Evolutionary conservation across 2,329 filamentous ascomycete species (phyloP), one percentile per base, ranked within the genome.

Genomic region (Trichoderma sp.): DNA sequence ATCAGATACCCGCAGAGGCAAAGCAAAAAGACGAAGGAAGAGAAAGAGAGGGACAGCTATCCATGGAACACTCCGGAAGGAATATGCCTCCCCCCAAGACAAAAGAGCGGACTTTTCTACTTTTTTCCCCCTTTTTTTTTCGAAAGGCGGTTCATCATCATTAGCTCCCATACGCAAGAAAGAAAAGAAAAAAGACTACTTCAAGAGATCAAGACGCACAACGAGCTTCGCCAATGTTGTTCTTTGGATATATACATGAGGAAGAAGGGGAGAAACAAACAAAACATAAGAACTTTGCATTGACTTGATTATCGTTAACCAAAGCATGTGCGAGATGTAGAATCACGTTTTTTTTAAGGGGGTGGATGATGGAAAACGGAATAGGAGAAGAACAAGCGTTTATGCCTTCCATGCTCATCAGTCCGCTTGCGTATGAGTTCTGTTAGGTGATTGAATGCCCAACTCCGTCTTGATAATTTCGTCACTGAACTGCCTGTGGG

Each of bases 1-100:
- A 64, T 64, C 52, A 64, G 62, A 65, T 65, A 65, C 64, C 64
- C 64, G 64, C 64, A 65, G 64, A 61, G 64, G 64, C 64, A 62
- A 65, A 55, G 48, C 55, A 39, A 60, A 59, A 60, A 47, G 63
- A 59, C 45, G 28, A 52, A 45, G 45, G 39, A 60, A 65, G 55
- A 51, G 24, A 60, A 14, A 14, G 21, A 30, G n/a, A 28, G 63
- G 15, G 12, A 24, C 55, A 63, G 19, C 28, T 41, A 39, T 39
- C 34, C 28, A 34, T n/a, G 26, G 26, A 28, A 54, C 47, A 19
- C 48, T 39, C 41, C 47, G 26, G 39, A 50, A 63, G 54, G 28
- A 54, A 54, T 7, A 55, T 47, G 60, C 60, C 21, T 47, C 45
- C 41, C 41, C 41, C 3, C 34, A 52, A 62, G 10, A 41, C 44